Evolutionary conservation across 129 eudicot genomes (phyloP).

Genomic region (Saussurea involucrata): DNA sequence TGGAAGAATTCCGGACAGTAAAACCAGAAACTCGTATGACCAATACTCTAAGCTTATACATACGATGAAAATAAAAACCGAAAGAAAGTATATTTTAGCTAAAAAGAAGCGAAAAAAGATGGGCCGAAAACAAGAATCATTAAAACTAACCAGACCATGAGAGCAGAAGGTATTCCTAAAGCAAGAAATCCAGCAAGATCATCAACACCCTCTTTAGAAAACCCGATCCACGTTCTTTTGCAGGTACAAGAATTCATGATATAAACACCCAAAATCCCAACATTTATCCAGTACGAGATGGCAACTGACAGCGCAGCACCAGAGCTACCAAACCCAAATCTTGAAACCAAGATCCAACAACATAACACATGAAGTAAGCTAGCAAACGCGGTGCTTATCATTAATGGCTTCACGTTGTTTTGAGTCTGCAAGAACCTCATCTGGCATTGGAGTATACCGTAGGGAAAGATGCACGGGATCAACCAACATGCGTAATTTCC

Average conservation of each 20-base stretch:
- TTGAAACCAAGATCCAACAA: slow-evolving; percentile 42
- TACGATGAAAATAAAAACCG: not conserved
- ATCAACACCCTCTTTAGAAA: slow-evolving; percentile 31
- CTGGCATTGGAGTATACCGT: slow-evolving; percentile 44
- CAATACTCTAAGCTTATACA: slow-evolving; percentile 26
- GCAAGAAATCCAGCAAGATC: slow-evolving; percentile 34
- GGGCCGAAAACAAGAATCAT: not conserved
- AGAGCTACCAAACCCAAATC: slow-evolving; percentile 35
- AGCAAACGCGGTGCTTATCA: slow-evolving; percentile 34
- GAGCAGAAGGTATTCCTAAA: slow-evolving; percentile 45
- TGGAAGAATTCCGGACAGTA: slow-evolving; percentile 31
- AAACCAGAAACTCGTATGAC: slow-evolving; percentile 36
- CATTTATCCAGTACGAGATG: slow-evolving; percentile 44
- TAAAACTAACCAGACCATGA: slow-evolving; percentile 50
- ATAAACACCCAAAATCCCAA: slow-evolving; percentile 33
- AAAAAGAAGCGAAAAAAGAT: not conserved
- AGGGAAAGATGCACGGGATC: slow-evolving; percentile 43
- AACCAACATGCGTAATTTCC: slow-evolving; percentile 35
- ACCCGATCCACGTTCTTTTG: slow-evolving; percentile 45
- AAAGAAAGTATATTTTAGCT: too few species aligned
- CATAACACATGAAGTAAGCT: slow-evolving; percentile 33
- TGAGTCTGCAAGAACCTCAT: slow-evolving; percentile 45
- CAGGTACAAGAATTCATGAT: slow-evolving; percentile 36
- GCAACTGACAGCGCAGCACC: slow-evolving; percentile 45
- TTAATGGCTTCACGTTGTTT: slow-evolving; percentile 36